These are phyloP conservation scores for Epichloe amarillans DNA, from an alignment of 2,329 filamentous ascomycete genomes.

Conservation along the genomic window DNA sequence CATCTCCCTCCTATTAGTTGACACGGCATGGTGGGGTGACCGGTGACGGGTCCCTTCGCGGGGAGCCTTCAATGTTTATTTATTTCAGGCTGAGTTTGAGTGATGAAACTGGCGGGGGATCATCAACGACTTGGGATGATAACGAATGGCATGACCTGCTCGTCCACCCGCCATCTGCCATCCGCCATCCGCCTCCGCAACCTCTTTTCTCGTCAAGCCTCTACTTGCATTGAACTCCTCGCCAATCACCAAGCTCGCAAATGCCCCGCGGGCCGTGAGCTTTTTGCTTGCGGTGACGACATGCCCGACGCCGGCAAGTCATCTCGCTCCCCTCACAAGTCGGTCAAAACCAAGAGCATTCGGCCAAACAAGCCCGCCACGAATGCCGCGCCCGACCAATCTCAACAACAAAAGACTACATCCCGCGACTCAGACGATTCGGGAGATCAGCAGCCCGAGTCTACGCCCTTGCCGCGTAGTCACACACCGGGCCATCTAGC, in stretches of 20 bases:
- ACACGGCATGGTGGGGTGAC: too few species aligned
- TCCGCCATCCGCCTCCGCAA: neutral
- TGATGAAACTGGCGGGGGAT: neutral
- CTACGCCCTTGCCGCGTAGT: constrained; percentile 34
- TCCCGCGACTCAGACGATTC: constrained; percentile 19
- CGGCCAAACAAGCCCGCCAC: constrained; percentile 9
- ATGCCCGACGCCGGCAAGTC: constrained; percentile 31
- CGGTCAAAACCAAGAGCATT: constrained; percentile 18
- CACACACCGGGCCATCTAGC: constrained; percentile 50
- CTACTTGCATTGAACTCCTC: neutral
- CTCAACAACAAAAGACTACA: constrained; percentile 3
- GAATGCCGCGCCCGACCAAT: constrained; percentile 10
- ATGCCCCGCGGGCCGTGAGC: constrained; percentile 16
- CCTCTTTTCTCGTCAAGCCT: neutral
- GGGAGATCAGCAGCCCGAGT: constrained; percentile 22
- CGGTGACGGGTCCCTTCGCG: too few species aligned
- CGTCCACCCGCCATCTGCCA: neutral
- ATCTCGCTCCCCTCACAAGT: constrained; percentile 13
- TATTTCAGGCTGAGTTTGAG: too few species aligned
- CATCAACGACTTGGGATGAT: neutral
- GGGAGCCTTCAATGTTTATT: too few species aligned
- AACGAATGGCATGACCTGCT: neutral
- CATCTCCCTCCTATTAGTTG: too few species aligned
- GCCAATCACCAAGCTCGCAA: neutral
- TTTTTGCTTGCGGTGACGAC: constrained; percentile 13